Percentiles rank a stretch among this genome's conserved stretches.
phyloP scores from a whole-genome alignment of 495 filamentous ascomycete species.

The Corynascus novoguineensis region DNA sequence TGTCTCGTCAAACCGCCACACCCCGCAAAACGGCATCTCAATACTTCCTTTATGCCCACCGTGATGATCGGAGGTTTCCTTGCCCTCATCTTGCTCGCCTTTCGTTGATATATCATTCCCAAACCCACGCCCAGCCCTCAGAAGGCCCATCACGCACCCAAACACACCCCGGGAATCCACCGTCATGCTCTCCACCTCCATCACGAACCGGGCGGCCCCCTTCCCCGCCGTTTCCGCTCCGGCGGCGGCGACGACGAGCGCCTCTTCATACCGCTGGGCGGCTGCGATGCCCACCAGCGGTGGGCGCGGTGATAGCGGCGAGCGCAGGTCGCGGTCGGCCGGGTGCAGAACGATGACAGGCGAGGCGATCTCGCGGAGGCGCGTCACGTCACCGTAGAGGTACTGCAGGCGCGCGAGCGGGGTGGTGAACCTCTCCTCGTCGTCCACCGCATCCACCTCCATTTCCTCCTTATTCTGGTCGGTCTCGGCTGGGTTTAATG shows the following conservation, averaged over 20 bases:
- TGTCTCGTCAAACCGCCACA: slow-evolving; percentile 22
- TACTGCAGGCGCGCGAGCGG: slow-evolving; percentile 12
- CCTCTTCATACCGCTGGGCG: slow-evolving; percentile 24
- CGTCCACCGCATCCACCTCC: too few species aligned
- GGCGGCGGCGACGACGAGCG: slow-evolving; percentile 20
- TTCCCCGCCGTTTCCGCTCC: too few species aligned
- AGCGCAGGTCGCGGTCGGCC: slow-evolving; percentile 13
- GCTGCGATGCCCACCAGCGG: slow-evolving; percentile 16
- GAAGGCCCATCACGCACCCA: slow-evolving; percentile 21
- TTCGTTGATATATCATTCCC: background rate
- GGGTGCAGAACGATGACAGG: slow-evolving; percentile 22
- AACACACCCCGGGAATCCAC: slow-evolving; percentile 12
- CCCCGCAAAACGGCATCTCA: slow-evolving; percentile 24
- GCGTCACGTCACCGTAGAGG: slow-evolving; percentile 24
- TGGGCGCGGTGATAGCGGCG: slow-evolving; percentile 9
- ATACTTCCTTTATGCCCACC: background rate
- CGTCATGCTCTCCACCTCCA: slow-evolving; percentile 23
- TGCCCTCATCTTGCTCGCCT: background rate
- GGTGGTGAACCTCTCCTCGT: too few species aligned
- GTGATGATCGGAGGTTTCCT: too few species aligned
- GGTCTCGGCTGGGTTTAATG: background rate
- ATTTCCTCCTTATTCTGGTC: too few species aligned
- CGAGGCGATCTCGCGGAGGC: slow-evolving; percentile 17
- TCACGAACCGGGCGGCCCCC: slow-evolving; percentile 19
- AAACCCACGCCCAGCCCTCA: background rate